Evolutionary conservation across 108 stramenopile genomes (phyloP).

Genomic region (Nitzschia inconspicua): DNA sequence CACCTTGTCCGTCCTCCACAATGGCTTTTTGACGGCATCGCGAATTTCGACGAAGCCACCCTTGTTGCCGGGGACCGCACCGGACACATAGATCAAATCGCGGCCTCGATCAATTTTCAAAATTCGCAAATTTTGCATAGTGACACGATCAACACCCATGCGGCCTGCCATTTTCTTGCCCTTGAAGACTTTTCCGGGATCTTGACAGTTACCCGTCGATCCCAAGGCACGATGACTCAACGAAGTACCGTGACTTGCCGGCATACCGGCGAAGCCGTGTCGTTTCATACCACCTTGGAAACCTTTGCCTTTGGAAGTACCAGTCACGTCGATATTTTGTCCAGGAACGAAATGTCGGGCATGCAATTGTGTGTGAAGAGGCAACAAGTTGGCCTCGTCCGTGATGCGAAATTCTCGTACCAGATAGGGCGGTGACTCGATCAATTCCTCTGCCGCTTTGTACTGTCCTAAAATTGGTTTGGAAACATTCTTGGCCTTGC

Average conservation of each 20-base stretch:
- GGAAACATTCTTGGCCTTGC: slow-evolving; percentile 86
- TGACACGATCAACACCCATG: slow-evolving; percentile 87
- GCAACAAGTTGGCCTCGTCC: slow-evolving; percentile 67
- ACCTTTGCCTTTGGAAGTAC: slow-evolving; percentile 95
- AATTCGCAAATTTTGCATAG: slow-evolving; percentile 87
- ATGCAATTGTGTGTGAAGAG: slow-evolving; percentile 75
- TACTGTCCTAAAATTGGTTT: slow-evolving; percentile 71
- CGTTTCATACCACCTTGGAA: slow-evolving; percentile 99
- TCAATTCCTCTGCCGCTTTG: slow-evolving; percentile 38
- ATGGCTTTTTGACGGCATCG: slow-evolving; percentile 87
- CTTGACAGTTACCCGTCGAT: slow-evolving; percentile 86
- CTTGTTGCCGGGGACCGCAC: slow-evolving; percentile 91
- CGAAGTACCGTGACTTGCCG: slow-evolving; percentile 93
- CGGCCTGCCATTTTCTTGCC: slow-evolving; percentile 99
- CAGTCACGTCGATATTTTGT: slow-evolving; percentile 93
- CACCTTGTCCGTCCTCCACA: slow-evolving; percentile 74
- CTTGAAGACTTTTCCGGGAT: slow-evolving; percentile 96
- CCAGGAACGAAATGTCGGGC: slow-evolving; percentile 98
- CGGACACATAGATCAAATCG: slow-evolving; percentile 87
- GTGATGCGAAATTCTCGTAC: slow-evolving; percentile 84
- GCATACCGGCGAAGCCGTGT: slow-evolving; percentile 92
- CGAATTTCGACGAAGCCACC: slow-evolving; percentile 90
- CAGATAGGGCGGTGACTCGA: slow-evolving; percentile 71
- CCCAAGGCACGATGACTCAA: slow-evolving; percentile 89
- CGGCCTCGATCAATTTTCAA: slow-evolving; percentile 92